Percentiles rank a stretch among this genome's conserved stretches.
phyloP scores from a whole-genome alignment of 2,329 filamentous ascomycete genomes.

The Ceratocystis lukuohia region DNA sequence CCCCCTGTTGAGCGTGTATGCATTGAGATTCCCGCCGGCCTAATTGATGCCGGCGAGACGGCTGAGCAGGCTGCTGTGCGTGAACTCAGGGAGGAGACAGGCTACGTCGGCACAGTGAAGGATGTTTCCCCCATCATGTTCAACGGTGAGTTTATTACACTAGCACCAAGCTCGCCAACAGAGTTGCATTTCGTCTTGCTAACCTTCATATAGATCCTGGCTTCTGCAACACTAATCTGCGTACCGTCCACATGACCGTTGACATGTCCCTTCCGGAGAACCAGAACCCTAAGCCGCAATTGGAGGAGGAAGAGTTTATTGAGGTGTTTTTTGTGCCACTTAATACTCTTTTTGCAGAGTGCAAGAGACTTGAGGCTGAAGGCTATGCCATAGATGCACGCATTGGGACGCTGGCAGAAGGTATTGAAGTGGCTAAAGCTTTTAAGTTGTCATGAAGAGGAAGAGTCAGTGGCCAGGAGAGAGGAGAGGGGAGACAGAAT shows the following conservation, averaged over 20 bases:
- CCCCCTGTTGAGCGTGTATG: conserved; percentile 45
- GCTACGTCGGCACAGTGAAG: conserved; percentile 43
- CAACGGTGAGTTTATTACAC: conserved; percentile 32
- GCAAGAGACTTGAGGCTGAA: conserved; percentile 51
- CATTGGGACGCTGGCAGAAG: conserved; percentile 65
- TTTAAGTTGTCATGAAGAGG: conserved; percentile 30
- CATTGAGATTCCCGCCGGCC: conserved; percentile 52
- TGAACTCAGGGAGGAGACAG: conserved; percentile 54
- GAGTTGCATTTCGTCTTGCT: neutral
- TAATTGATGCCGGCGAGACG: conserved; percentile 49
- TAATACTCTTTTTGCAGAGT: conserved; percentile 49
- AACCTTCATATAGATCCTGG: conserved; percentile 35
- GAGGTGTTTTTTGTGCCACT: conserved; percentile 61
- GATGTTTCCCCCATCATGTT: conserved; percentile 54
- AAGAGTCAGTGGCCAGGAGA: neutral
- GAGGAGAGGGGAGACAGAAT: neutral
- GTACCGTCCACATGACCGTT: conserved; percentile 59
- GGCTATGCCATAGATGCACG: conserved; percentile 70
- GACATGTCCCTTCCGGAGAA: conserved; percentile 58
- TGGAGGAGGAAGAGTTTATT: conserved; percentile 74
- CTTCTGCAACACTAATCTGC: conserved; percentile 53
- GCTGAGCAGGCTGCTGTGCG: conserved; percentile 48
- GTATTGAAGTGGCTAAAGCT: conserved; percentile 56
- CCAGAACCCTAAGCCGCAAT: conserved; percentile 50
- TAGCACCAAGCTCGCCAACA: neutral